Conservation (phyloP, 2,329 filamentous ascomycete species). For the Aspergillus spinulosporus region DNA sequence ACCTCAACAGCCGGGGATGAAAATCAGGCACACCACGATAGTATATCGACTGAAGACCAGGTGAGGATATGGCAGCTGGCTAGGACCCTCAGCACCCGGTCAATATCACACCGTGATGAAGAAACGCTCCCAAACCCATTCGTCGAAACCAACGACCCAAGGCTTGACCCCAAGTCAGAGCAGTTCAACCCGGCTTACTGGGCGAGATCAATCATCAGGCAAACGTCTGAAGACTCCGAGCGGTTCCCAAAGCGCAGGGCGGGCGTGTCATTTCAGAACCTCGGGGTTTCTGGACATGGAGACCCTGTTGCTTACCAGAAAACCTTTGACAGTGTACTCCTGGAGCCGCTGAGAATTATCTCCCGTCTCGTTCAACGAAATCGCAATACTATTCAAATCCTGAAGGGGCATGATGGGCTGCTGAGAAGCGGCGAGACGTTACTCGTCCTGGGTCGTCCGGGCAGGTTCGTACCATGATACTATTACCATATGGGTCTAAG, state of each 20-base stretch:
- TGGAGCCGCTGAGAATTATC: neutral
- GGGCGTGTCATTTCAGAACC: conserved; percentile 42
- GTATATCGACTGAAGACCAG: too few species aligned
- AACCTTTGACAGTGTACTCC: neutral
- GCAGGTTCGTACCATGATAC: neutral
- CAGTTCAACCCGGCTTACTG: conserved; percentile 7
- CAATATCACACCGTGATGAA: neutral
- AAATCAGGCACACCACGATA: too few species aligned
- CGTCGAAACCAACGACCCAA: neutral
- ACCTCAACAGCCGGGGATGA: too few species aligned
- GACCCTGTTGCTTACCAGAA: conserved; percentile 38
- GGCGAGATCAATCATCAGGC: conserved; percentile 2
- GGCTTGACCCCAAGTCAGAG: conserved; percentile 7
- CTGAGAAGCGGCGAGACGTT: conserved; percentile 4
- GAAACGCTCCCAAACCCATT: conserved; percentile 6
- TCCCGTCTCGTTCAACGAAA: neutral
- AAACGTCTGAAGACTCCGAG: conserved; percentile 1
- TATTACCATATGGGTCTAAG: too few species aligned
- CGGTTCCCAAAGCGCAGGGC: conserved; percentile 6
- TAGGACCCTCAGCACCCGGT: too few species aligned
- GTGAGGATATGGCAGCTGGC: too few species aligned
- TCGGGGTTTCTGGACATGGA: conserved; percentile 43
- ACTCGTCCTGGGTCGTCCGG: conserved; percentile 6
- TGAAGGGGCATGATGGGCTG: conserved; percentile 2
- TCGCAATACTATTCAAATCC: neutral